phyloP scores from a whole-genome alignment of 331 rosid species.

The Erythrophleum ivorense region DNA sequence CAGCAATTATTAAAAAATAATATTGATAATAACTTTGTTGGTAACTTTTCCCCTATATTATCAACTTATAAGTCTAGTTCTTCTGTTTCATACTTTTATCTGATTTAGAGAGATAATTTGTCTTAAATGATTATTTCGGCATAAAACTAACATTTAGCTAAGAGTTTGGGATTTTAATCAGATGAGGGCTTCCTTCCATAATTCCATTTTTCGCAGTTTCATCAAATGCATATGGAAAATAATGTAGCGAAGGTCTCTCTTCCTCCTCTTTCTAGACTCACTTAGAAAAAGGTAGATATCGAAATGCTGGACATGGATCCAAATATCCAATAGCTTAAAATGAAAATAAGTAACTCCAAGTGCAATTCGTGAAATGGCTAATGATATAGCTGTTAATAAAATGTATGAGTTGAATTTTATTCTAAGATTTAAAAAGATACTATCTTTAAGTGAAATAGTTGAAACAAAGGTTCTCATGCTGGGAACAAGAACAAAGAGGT shows the following conservation, averaged over 20 bases:
- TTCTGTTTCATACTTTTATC: not conserved
- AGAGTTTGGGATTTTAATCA: not conserved
- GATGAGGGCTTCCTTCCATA: not conserved
- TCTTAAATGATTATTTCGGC: not conserved
- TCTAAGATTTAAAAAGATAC: not conserved
- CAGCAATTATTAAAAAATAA: not conserved
- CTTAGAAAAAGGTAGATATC: not conserved
- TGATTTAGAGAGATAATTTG: not conserved
- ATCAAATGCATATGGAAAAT: not conserved
- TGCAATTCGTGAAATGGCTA: not conserved
- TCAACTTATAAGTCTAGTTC: not conserved
- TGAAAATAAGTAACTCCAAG: not conserved
- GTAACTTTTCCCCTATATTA: not conserved
- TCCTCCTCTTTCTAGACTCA: not conserved
- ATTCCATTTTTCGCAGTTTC: not conserved
- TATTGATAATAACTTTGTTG: not conserved
- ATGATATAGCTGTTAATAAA: not conserved
- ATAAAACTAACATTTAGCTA: not conserved
- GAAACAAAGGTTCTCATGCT: no score
- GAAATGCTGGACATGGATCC: not conserved
- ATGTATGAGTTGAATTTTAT: not conserved
- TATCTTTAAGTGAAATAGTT: no score
- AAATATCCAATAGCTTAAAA: not conserved
- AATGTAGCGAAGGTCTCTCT: not conserved
- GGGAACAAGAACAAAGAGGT: not conserved